Evolutionary conservation across 371 early-diverging fungal genomes (phyloP).

Genomic region (Blakeslea trispora): DNA sequence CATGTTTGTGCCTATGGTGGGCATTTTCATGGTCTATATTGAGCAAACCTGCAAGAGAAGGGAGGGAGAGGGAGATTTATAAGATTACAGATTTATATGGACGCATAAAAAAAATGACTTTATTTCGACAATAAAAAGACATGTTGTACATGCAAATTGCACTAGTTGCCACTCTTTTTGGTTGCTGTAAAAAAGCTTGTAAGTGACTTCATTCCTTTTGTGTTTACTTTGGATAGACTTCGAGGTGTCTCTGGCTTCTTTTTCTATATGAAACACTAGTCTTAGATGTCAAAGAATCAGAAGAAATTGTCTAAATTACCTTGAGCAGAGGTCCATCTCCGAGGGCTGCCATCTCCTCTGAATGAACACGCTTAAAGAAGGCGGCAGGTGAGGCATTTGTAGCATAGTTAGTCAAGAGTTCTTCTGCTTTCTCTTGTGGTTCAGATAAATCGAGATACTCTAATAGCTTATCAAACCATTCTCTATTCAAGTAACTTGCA

Average conservation of each 20-base stretch:
- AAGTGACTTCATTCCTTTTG: constrained; percentile 28
- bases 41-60: no score
- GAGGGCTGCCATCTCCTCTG: constrained; percentile 6
- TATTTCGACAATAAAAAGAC: no score
- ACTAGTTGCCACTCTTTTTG: no score
- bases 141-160: no score
- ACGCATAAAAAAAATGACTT: no score
- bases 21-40: no score
- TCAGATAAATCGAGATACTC: background rate
- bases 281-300: background rate
- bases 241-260: constrained; percentile 22
- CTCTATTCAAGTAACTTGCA: constrained; percentile 22
- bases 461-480: constrained; percentile 25
- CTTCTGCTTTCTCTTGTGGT: constrained; percentile 7
- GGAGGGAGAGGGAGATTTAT: no score
- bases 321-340: constrained; percentile 16
- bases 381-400: constrained; percentile 17
- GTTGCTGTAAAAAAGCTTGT: constrained; percentile 24
- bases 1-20: no score
- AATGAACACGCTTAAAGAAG: constrained; percentile 20
- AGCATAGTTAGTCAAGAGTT: constrained; percentile 20
- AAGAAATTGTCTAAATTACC: constrained; percentile 2
- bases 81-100: no score
- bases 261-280: constrained; percentile 5
- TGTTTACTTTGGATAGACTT: constrained; percentile 29